A percentile compares a stretch with the other conserved stretches of the same genome.
Evolutionary conservation across 176 grass and related monocot genomes (phyloP).

Genomic region (Aegilops bicornis): DNA sequence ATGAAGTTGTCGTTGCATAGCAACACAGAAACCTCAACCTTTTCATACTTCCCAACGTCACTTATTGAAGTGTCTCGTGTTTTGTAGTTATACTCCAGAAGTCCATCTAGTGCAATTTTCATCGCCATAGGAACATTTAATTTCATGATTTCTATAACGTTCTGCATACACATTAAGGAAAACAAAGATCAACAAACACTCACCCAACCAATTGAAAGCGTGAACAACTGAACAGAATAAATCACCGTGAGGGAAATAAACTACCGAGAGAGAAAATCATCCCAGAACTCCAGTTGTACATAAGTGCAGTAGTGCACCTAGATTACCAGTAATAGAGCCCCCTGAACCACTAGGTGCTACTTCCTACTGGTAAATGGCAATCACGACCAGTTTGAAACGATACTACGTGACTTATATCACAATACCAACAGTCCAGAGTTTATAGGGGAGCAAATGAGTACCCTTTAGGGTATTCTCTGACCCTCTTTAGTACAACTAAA

Average conservation of each 20-base stretch:
- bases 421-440: not conserved
- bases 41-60: slow-evolving; percentile 76
- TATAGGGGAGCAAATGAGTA: not conserved
- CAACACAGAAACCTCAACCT: slow-evolving; percentile 75
- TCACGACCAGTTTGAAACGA: not conserved
- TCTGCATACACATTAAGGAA: slow-evolving; percentile 47
- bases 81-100: slow-evolving; percentile 74
- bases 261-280: not conserved
- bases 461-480: not conserved
- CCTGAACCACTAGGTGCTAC: not conserved
- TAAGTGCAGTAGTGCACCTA: slow-evolving; percentile 1
- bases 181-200: slow-evolving; percentile 1
- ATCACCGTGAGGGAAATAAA: not conserved
- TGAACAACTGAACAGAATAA: not conserved
- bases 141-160: slow-evolving; percentile 81
- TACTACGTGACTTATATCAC: not conserved
- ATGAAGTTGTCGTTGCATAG: slow-evolving; percentile 78
- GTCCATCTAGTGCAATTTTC: slow-evolving; percentile 88
- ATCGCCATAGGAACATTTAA: slow-evolving; percentile 91
- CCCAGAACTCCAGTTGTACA: not conserved
- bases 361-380: not conserved
- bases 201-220: not conserved
- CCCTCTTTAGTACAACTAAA: not conserved
- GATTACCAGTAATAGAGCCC: not conserved
- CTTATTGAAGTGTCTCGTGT: slow-evolving; percentile 71